These are phyloP conservation scores for Neoascochyta sp. DNA, from an alignment of 2,329 filamentous ascomycete species.

Conservation along the genomic window DNA sequence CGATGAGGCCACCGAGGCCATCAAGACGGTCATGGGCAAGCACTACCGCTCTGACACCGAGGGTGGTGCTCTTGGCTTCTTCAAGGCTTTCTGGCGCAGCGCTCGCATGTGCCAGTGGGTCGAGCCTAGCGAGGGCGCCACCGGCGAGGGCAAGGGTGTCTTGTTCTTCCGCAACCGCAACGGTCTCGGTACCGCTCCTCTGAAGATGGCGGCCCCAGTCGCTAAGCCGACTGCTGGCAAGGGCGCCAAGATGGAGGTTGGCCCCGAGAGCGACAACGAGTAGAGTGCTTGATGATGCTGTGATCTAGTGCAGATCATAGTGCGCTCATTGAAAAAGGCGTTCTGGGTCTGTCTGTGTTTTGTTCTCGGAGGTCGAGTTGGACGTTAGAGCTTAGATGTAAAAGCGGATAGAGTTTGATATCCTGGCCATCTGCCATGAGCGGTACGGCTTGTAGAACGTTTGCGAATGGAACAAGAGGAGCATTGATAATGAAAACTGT, in stretches of 20 bases:
- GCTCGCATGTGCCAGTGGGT: conserved; percentile 95
- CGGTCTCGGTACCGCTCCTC: conserved; percentile 65
- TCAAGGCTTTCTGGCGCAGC: conserved; percentile 75
- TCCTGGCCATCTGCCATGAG: conserved; percentile 3
- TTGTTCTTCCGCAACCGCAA: conserved; percentile 96
- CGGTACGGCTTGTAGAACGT: conserved; percentile 11
- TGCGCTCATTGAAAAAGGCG: conserved; percentile 14
- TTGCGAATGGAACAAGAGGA: conserved; percentile 2
- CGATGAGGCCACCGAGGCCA: conserved; percentile 89
- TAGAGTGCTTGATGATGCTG: conserved; percentile 18
- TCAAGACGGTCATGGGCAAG: conserved; percentile 89
- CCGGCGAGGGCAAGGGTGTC: conserved; percentile 77
- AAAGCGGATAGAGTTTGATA: conserved; percentile 9
- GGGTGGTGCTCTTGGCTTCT: conserved; percentile 74
- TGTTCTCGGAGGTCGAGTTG: conserved; percentile 11
- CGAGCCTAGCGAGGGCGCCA: conserved; percentile 78
- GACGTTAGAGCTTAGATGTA: conserved; percentile 14
- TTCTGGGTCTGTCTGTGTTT: conserved; percentile 13
- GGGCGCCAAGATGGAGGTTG: conserved; percentile 35
- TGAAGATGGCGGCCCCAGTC: conserved; percentile 39
- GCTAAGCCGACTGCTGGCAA: conserved; percentile 29
- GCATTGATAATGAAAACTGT: too few relatives aligned
- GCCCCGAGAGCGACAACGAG: conserved; percentile 31
- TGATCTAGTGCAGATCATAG: conserved; percentile 16
- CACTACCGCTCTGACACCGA: conserved; percentile 85